Evolutionary conservation across 805 yeast species (phyloP).

Genomic region (Spathaspora passalidarum): DNA sequence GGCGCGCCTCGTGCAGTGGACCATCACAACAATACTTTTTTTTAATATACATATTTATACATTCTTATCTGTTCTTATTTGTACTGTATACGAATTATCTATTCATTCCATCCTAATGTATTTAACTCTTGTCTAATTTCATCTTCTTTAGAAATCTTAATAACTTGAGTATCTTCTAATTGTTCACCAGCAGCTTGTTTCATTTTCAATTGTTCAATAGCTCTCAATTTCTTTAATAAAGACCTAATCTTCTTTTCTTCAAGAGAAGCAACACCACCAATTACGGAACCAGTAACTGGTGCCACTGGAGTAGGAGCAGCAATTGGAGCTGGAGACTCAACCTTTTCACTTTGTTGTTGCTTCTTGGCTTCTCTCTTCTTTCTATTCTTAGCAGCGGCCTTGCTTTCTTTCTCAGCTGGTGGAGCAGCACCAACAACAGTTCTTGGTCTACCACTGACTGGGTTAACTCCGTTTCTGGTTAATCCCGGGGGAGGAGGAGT

Average conservation of each 20-base stretch:
- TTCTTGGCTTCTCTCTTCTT: constrained; percentile 70
- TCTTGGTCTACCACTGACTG: constrained; percentile 28
- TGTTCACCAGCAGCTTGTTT: constrained; percentile 81
- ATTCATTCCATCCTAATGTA: constrained; percentile 64
- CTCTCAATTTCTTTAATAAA: constrained; percentile 86
- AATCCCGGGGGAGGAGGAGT: constrained; percentile 16
- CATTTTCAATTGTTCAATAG: constrained; percentile 87
- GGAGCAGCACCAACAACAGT: constrained; percentile 60
- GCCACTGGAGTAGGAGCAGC: constrained; percentile 11
- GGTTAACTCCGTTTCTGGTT: constrained; percentile 16
- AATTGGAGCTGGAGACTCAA: constrained; percentile 8
- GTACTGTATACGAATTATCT: constrained; percentile 6
- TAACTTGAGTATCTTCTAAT: constrained; percentile 88
- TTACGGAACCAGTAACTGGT: constrained; percentile 23
- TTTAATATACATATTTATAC: not conserved
- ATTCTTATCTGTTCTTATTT: not conserved
- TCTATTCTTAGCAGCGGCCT: constrained; percentile 68
- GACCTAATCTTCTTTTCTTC: constrained; percentile 94
- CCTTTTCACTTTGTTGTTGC: constrained; percentile 9
- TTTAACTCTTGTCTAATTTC: constrained; percentile 73
- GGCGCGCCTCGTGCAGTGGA: no score
- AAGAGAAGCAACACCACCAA: constrained; percentile 63
- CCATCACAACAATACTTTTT: not conserved
- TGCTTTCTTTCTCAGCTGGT: constrained; percentile 45
- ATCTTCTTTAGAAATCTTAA: constrained; percentile 84